phyloP scores from a whole-genome alignment of 257 asterid species.

The Scutellaria minor region DNA sequence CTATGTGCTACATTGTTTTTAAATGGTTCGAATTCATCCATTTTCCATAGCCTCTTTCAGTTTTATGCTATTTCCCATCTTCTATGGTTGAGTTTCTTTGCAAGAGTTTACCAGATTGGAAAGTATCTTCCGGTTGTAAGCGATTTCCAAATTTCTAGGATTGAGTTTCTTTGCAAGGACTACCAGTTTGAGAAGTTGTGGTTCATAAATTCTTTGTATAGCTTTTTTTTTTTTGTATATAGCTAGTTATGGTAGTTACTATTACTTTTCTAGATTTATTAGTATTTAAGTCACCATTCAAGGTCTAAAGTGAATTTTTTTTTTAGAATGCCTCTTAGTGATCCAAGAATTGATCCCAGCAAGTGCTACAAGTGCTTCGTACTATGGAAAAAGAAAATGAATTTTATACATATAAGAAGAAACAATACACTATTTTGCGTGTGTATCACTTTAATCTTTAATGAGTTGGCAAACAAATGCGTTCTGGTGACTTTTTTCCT shows the following conservation, averaged over 20 bases:
- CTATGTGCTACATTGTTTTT: background rate
- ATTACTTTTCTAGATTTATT: background rate
- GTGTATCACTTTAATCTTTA: background rate
- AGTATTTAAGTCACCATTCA: background rate
- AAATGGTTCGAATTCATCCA: background rate
- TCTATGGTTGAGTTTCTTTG: background rate
- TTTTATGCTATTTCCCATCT: background rate
- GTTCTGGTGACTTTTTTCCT: background rate
- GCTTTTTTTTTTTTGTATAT: background rate
- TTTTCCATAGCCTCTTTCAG: background rate
- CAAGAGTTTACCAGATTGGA: conserved; percentile 13
- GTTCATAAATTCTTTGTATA: conserved; percentile 20
- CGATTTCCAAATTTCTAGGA: background rate
- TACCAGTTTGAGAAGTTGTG: background rate
- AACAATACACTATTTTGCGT: background rate
- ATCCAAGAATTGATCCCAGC: no score
- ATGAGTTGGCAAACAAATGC: conserved; percentile 1
- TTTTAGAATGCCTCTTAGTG: no score
- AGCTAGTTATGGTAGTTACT: conserved; percentile 1
- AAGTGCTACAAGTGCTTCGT: no score
- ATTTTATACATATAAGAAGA: no score
- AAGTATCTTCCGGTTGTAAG: background rate
- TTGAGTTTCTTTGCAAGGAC: background rate
- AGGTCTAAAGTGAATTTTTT: background rate
- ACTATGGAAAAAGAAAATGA: background rate